Conservation (phyloP, 768 basidiomycete species). For the Mycena kentingensis region DNA sequence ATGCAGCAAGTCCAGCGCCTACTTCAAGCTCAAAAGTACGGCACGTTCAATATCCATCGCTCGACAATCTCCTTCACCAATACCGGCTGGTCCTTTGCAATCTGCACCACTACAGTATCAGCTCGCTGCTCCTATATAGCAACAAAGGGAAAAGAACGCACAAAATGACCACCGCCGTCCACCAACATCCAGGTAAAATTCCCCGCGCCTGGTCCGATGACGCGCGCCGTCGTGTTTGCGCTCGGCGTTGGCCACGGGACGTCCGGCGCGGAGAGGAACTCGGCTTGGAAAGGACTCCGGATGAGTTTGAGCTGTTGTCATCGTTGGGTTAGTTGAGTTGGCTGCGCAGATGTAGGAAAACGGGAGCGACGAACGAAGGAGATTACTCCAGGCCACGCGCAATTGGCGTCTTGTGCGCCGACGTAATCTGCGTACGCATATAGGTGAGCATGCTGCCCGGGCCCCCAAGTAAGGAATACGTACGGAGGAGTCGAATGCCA, state of each 20-base stretch:
- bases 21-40: neutral
- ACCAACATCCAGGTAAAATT: slow-evolving; percentile 36
- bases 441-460: neutral
- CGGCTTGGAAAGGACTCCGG: slow-evolving; percentile 26
- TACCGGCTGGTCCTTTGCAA: slow-evolving; percentile 23
- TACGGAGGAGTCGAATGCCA: slow-evolving; percentile 34
- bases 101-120: too few species aligned
- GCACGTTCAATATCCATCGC: slow-evolving; percentile 21
- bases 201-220: slow-evolving; percentile 34
- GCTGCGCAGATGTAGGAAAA: neutral
- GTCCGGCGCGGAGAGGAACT: slow-evolving; percentile 30
- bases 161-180: slow-evolving; percentile 36
- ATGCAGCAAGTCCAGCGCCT: too few species aligned
- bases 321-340: neutral
- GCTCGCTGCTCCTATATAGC: neutral
- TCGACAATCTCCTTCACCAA: slow-evolving; percentile 26
- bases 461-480: slow-evolving; percentile 2
- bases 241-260: slow-evolving; percentile 29
- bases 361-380: slow-evolving; percentile 24
- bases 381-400: slow-evolving; percentile 32
- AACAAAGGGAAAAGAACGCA: slow-evolving; percentile 16
- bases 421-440: slow-evolving; percentile 28
- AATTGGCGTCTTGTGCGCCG: slow-evolving; percentile 33
- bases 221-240: slow-evolving; percentile 29
- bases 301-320: slow-evolving; percentile 28